Evolutionary conservation across 176 grass and related monocot genomes (phyloP), one percentile per base, ranked within the genome.

Genomic region (Eragrostis curvula): DNA sequence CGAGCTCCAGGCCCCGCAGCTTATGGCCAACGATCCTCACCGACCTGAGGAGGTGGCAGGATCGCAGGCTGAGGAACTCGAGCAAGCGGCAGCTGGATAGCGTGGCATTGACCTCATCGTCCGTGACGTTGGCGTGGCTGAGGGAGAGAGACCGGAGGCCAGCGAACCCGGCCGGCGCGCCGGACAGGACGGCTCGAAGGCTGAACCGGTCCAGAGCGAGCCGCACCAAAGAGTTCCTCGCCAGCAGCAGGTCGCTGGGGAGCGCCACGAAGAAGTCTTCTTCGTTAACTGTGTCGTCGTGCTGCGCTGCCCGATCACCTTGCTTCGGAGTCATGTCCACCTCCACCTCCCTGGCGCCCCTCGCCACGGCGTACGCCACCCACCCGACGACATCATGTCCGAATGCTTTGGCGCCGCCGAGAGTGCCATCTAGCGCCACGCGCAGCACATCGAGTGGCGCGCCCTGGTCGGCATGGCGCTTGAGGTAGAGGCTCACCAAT

Each of bases 321-420:
- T 51, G 12, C 40, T 7, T 0, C 73, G 27, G 84, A 25, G 60
- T 75, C 52, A 89, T 67, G 66, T 87, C 68, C 56, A 94, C 18
- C 42, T 72, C 81, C 40, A 91, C 84, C 66, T 89, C 89, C 59
- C 73, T 76, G 27, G 86, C 81, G 29, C 86, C 77, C 46, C 88
- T 87, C 14, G 48, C 74, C 50, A 91, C 56, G 28, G 80, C 81
- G 8, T 50, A 12, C 17, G 14, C 27, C 66, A 91, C n/a, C 92
- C 92, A 91, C 15, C 13, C 63, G 16, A 68, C 56, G 32, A 89
- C 45, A 50, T 82, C 82, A 1, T 8, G 65, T 25, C 42, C 45
- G 61, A 91, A 75, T 23, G n/a, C 40, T 36, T 63, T 39, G 46
- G 42, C 71, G 50, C 9, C 9, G n/a, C 14, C 16, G 52, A 55